Evolutionary conservation across 345 rosid species (phyloP).

Genomic region (Gossypium rotundifolium): DNA sequence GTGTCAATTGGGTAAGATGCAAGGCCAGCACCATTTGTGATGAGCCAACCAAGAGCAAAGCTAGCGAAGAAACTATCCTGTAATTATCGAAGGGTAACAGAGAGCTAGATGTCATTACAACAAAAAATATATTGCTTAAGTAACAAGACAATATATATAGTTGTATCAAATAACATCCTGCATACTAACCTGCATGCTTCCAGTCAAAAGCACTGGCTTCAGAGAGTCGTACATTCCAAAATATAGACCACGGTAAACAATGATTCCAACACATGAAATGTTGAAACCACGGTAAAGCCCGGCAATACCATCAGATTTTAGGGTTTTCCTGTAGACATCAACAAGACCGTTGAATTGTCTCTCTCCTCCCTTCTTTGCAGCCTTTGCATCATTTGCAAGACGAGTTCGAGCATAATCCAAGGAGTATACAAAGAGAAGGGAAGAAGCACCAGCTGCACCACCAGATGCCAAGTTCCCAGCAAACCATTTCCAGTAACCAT

Average conservation of each 20-base stretch:
- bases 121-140: too few relatives aligned
- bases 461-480: constrained; percentile 89
- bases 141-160: neutral
- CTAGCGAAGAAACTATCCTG: constrained; percentile 91
- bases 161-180: neutral
- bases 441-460: constrained; percentile 90
- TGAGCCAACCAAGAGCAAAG: constrained; percentile 82
- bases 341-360: constrained; percentile 78
- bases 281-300: constrained; percentile 91
- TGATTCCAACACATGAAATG: constrained; percentile 76
- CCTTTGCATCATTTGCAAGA: constrained; percentile 83
- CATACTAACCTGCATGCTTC: constrained; percentile 43
- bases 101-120: neutral
- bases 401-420: constrained; percentile 89
- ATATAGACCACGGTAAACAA: constrained; percentile 83
- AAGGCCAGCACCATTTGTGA: constrained; percentile 85
- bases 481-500: constrained; percentile 94
- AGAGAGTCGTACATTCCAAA: constrained; percentile 85
- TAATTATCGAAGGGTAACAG: constrained; percentile 14
- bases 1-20: constrained; percentile 88
- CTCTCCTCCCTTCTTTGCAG: constrained; percentile 81
- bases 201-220: constrained; percentile 72
- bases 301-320: constrained; percentile 65
- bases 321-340: constrained; percentile 76
- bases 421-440: constrained; percentile 77